Conservation (phyloP, 495 filamentous ascomycete genomes). For the Penicillium cinerascens region DNA sequence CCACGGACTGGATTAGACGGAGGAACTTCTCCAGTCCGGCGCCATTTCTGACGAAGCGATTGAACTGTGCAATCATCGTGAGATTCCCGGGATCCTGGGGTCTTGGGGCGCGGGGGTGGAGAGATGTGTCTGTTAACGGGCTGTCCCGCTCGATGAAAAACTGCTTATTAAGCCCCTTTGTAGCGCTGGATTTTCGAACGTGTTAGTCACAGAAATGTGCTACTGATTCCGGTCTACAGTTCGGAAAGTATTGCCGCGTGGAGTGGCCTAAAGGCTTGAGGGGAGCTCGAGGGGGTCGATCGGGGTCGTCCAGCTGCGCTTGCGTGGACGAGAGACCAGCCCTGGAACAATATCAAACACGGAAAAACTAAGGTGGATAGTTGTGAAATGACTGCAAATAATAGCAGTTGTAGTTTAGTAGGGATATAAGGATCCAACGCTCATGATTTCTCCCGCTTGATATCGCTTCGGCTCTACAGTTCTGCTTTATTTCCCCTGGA, state of each 20-base stretch:
- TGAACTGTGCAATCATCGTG: constrained; percentile 27
- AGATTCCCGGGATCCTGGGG: neutral
- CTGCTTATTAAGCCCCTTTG: neutral
- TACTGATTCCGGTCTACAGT: neutral
- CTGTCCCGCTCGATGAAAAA: neutral
- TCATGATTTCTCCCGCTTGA: neutral
- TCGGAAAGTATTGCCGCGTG: neutral
- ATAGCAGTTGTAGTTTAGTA: neutral
- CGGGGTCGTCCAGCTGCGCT: neutral
- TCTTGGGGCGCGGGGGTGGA: neutral
- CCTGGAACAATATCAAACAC: neutral
- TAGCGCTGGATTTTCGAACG: neutral
- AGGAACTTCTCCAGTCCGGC: constrained; percentile 60
- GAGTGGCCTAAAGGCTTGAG: neutral
- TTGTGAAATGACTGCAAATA: neutral
- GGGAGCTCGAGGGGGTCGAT: too few species aligned
- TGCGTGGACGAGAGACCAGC: neutral
- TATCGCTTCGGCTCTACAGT: constrained; percentile 21
- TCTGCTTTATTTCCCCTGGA: constrained; percentile 42
- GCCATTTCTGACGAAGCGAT: constrained; percentile 33
- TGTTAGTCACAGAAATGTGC: too few species aligned
- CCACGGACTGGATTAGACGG: constrained; percentile 55
- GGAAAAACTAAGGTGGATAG: too few species aligned
- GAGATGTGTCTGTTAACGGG: constrained; percentile 6
- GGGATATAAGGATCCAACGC: neutral